Conservation (phyloP, 1,139 yeast species). For the Pneumocystis carinii region DNA sequence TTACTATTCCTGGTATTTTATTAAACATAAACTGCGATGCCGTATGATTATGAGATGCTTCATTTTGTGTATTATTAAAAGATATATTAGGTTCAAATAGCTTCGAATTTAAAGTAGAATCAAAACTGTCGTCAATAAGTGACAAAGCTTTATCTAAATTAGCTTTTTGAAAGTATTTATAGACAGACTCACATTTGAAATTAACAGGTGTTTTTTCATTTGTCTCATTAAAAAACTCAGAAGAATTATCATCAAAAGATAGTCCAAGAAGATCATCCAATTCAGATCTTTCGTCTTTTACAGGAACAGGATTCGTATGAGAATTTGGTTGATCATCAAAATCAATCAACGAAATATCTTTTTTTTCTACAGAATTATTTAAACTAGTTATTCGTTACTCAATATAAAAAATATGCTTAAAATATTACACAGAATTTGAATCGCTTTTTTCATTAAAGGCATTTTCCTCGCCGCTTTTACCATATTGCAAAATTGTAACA, state of each 20-base stretch:
- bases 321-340: not conserved
- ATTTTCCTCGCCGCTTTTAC: constrained; percentile 12
- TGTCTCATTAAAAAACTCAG: not conserved
- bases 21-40: not conserved
- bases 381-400: not conserved
- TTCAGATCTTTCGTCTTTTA: not conserved
- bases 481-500: constrained; percentile 51
- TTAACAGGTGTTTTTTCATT: not conserved
- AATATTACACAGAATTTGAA: not conserved
- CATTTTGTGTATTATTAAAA: not conserved
- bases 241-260: not conserved
- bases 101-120: not conserved
- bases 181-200: not conserved
- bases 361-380: not conserved
- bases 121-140: not conserved
- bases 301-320: not conserved
- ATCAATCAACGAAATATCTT: not conserved
- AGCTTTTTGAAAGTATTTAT: not conserved
- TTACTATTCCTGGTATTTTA: not conserved
- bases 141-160: not conserved
- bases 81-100: not conserved
- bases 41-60: not conserved
- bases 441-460: not conserved
- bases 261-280: not conserved
- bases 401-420: not conserved